Conservation (phyloP, 164 flowering plant genomes). For the Cinnamomum micranthum region DNA sequence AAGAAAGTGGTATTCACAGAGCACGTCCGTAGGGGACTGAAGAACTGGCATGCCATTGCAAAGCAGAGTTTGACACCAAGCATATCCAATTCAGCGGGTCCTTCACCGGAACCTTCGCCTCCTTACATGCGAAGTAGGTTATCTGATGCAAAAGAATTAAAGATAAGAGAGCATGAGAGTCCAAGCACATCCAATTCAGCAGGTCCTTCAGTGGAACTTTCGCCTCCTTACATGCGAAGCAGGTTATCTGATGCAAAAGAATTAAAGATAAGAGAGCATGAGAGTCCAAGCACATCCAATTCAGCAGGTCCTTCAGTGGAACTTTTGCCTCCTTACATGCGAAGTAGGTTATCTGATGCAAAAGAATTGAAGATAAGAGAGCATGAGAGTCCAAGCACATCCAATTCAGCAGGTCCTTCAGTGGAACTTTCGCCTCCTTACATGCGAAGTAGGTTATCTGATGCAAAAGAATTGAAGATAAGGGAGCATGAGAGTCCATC, state of each 20-base stretch:
- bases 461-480: not conserved
- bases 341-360: constrained; percentile 8
- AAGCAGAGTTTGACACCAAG: constrained; percentile 16
- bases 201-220: constrained; percentile 1
- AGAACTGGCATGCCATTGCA: constrained; percentile 40
- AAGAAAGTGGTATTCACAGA: constrained; percentile 47
- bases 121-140: constrained; percentile 6
- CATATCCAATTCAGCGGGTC: constrained; percentile 6
- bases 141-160: not conserved
- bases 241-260: constrained; percentile 4
- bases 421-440: constrained; percentile 10
- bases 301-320: not conserved
- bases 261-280: not conserved
- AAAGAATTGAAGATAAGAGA: not conserved
- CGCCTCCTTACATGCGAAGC: constrained; percentile 9
- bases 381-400: not conserved
- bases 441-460: constrained; percentile 5
- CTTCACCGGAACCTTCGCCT: constrained; percentile 5
- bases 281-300: constrained; percentile 12
- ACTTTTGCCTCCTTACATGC: constrained; percentile 7
- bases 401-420: not conserved
- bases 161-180: not conserved
- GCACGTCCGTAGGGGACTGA: constrained; percentile 41
- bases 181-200: not conserved
- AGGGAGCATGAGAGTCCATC: not conserved